These are phyloP conservation scores for Globisporangium okanoganense DNA, from an alignment of 352 stramenopile genomes.

Conservation along the genomic window DNA sequence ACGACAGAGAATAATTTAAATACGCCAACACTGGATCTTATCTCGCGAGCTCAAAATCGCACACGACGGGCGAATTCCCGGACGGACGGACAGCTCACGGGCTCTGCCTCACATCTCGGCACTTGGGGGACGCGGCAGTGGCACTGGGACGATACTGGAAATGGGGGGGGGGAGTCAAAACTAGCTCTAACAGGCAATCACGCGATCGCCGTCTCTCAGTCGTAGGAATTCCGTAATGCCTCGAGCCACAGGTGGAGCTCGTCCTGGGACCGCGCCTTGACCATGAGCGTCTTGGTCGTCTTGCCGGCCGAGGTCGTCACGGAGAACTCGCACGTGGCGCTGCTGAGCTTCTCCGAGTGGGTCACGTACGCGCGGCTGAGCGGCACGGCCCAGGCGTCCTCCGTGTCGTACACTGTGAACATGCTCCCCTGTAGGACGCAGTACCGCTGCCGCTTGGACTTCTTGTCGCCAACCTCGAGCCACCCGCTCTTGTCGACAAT, in stretches of 20 bases:
- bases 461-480: conserved; percentile 75
- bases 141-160: conserved; percentile 2
- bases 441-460: conserved; percentile 66
- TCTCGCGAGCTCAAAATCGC: conserved; percentile 5
- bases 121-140: neutral
- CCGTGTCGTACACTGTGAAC: conserved; percentile 82
- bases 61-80: neutral
- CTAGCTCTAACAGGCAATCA: conserved; percentile 14
- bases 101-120: neutral
- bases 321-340: conserved; percentile 52
- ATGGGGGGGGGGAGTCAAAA: conserved; percentile 10
- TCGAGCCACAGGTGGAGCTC: conserved; percentile 81
- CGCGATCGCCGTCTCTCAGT: conserved; percentile 25
- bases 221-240: conserved; percentile 43
- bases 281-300: conserved; percentile 63
- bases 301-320: conserved; percentile 66
- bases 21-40: conserved; percentile 8
- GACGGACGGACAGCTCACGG: neutral
- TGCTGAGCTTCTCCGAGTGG: conserved; percentile 57
- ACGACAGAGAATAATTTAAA: conserved; percentile 14
- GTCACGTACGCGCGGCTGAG: conserved; percentile 75
- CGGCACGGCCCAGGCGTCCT: conserved; percentile 76
- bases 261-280: conserved; percentile 60
- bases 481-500: conserved; percentile 80
- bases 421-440: conserved; percentile 78